phyloP scores from a whole-genome alignment of 1,284 basidiomycete genomes.

The Wolfiporia cocos region DNA sequence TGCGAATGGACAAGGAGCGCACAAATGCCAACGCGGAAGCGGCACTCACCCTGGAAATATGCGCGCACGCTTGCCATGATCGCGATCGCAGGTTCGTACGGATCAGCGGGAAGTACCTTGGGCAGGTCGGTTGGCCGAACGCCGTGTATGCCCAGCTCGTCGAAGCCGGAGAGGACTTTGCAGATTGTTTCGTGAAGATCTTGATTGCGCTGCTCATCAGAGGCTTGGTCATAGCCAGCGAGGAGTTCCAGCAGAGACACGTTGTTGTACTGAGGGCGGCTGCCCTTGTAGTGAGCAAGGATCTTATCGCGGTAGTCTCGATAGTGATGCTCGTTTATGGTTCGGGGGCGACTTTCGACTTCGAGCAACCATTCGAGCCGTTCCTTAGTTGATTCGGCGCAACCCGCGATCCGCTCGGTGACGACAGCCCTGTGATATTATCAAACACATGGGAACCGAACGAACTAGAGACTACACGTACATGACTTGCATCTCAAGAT shows the following conservation, averaged over 20 bases:
- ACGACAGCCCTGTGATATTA: slow-evolving; percentile 35
- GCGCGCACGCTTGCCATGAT: slow-evolving; percentile 71
- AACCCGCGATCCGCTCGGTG: slow-evolving; percentile 39
- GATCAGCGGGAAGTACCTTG: slow-evolving; percentile 47
- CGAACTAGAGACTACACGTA: slow-evolving; percentile 25
- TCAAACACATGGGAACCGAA: background rate
- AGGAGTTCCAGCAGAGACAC: slow-evolving; percentile 3
- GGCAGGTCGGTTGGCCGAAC: slow-evolving; percentile 38
- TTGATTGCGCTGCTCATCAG: slow-evolving; percentile 25
- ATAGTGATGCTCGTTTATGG: slow-evolving; percentile 28
- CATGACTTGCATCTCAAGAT: slow-evolving; percentile 48
- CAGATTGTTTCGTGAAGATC: slow-evolving; percentile 34
- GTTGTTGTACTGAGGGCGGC: slow-evolving; percentile 12
- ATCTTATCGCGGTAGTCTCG: slow-evolving; percentile 24
- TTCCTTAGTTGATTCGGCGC: slow-evolving; percentile 32
- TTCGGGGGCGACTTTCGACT: slow-evolving; percentile 27
- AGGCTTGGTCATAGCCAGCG: background rate
- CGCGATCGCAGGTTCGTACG: slow-evolving; percentile 45
- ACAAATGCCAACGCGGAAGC: background rate
- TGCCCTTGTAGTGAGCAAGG: slow-evolving; percentile 21
- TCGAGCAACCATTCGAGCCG: slow-evolving; percentile 30
- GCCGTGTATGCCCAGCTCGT: slow-evolving; percentile 37
- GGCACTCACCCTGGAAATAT: slow-evolving; percentile 60
- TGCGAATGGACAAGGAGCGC: background rate
- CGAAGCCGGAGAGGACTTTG: slow-evolving; percentile 35